These are phyloP conservation scores for Urtica urens DNA, from an alignment of 306 rosid genomes.

Conservation along the genomic window DNA sequence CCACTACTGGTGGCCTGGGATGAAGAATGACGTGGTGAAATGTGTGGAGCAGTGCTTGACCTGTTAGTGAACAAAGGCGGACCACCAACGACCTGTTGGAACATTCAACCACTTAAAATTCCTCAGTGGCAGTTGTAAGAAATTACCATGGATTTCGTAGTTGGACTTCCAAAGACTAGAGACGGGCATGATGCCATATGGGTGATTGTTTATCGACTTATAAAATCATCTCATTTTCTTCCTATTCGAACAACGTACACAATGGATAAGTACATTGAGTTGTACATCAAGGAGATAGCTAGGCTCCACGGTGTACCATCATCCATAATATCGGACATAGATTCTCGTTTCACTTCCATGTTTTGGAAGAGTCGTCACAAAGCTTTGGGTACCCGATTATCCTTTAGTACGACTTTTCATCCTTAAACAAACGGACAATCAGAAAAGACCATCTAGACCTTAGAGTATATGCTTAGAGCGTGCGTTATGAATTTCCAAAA, in stretches of 20 bases:
- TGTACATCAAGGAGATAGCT: not conserved
- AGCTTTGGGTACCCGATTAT: not conserved
- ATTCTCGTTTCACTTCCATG: not conserved
- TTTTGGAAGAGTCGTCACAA: not conserved
- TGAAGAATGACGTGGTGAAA: not conserved
- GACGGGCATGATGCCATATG: not conserved
- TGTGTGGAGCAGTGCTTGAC: not conserved
- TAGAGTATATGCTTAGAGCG: not conserved
- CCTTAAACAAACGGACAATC: too few species aligned
- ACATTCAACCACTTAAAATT: not conserved
- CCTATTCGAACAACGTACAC: not conserved
- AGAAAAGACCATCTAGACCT: not conserved
- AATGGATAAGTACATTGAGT: not conserved
- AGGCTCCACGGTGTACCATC: not conserved
- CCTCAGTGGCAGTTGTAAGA: not conserved
- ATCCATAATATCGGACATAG: not conserved
- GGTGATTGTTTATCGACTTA: not conserved
- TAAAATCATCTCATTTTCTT: not conserved
- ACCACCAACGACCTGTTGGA: not conserved
- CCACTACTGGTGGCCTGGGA: not conserved
- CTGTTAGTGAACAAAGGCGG: not conserved
- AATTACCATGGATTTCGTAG: too few species aligned
- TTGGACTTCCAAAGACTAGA: not conserved
- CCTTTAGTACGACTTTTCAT: too few species aligned
- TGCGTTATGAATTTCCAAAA: not conserved